Percentiles rank a stretch among this genome's conserved stretches.
phyloP scores from a whole-genome alignment of 2,329 filamentous ascomycete species.

The Colletotrichum tamarilloi region DNA sequence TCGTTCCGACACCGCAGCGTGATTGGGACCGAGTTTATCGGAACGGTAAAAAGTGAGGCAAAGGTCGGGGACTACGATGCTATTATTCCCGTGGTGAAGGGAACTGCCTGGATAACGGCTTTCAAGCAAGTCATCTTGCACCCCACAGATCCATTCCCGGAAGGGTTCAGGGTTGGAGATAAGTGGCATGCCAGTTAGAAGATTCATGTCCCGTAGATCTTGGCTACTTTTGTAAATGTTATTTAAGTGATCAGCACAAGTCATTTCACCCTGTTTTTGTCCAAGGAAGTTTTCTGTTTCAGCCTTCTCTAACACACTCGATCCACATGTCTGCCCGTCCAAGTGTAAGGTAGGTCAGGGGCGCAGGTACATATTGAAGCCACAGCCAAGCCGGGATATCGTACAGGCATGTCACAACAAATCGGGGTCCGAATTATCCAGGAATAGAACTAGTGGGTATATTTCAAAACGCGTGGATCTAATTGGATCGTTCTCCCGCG shows the following conservation, averaged over 20 bases:
- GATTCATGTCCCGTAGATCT: background rate
- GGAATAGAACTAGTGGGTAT: constrained; percentile 13
- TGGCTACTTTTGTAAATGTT: background rate
- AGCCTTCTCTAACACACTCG: background rate
- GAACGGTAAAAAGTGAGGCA: background rate
- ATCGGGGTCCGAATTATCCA: background rate
- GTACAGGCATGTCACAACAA: background rate
- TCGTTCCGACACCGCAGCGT: background rate
- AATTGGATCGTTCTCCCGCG: too few relatives aligned
- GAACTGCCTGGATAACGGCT: background rate
- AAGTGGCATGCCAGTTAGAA: background rate
- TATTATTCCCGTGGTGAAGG: background rate
- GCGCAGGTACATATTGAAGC: background rate
- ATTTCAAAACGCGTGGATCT: background rate
- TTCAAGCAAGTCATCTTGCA: background rate
- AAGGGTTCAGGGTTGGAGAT: background rate
- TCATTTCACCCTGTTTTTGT: background rate
- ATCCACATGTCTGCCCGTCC: background rate
- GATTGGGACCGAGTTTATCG: too few relatives aligned
- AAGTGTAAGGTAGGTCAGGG: background rate
- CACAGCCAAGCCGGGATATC: background rate
- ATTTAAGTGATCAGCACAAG: background rate
- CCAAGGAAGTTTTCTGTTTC: background rate
- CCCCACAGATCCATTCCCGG: background rate
- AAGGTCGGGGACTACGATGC: background rate